These are phyloP conservation scores for Gymnopilus dilepis DNA, from an alignment of 768 basidiomycete species.

Conservation along the genomic window DNA sequence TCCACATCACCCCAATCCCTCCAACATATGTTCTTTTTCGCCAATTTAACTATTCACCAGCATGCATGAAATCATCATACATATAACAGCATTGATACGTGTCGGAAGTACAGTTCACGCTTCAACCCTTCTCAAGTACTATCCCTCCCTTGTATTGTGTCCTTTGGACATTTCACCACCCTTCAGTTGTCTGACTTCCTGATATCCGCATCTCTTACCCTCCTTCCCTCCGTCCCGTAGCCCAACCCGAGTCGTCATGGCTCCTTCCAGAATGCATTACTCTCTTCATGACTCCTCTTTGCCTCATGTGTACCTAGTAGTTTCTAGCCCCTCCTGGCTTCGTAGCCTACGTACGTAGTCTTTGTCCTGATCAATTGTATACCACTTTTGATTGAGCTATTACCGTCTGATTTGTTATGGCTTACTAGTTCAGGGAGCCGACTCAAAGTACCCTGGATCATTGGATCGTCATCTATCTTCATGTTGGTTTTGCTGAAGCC, in stretches of 20 bases:
- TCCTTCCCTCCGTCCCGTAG: neutral
- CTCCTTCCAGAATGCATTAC: neutral
- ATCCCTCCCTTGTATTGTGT: neutral
- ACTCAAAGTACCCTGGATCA: too few relatives aligned
- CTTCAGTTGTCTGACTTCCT: too few relatives aligned
- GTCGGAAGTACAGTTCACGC: neutral
- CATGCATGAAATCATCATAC: neutral
- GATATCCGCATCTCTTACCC: neutral
- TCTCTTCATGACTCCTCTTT: neutral
- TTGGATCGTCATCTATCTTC: too few relatives aligned
- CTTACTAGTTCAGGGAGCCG: too few relatives aligned
- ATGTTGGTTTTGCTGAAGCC: too few relatives aligned
- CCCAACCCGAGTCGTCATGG: neutral
- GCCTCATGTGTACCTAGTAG: constrained; percentile 1
- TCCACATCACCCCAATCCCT: neutral
- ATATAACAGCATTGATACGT: neutral
- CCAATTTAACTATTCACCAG: neutral
- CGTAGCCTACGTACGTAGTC: neutral
- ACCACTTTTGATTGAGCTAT: neutral
- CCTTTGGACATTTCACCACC: neutral
- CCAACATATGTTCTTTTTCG: neutral
- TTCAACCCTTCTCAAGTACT: neutral
- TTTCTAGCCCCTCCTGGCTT: too few relatives aligned
- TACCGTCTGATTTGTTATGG: too few relatives aligned
- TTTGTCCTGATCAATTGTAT: constrained; percentile 2